Evolutionary conservation across 352 stramenopile genomes (phyloP), one percentile per base, ranked within the genome.

Genomic region (Nothophytophthora sp.): DNA sequence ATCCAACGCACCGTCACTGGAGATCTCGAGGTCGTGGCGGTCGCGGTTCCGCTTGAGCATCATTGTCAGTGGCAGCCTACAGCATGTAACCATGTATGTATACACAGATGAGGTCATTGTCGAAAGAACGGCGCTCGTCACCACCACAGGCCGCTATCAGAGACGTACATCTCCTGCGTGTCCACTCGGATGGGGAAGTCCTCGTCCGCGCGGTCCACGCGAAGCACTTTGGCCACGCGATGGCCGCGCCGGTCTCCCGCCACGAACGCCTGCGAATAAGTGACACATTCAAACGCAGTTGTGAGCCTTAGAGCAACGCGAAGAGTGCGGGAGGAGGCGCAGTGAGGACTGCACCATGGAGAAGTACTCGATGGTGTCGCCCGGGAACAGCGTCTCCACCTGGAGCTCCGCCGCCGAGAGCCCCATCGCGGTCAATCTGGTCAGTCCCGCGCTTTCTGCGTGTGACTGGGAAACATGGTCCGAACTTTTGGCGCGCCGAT

Each of bases 311-410:
- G 25, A 44, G 37, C 50, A 9, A 10, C 10, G 43, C 12, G 33
- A 40, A 25, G 23, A 29, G 15, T 8, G 3, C 23, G 12, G 1
- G 22, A 39, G 48, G 50, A 47, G 30, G 12, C 18, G 34, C 18
- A 13, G 4, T n/a, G 12, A 37, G 18, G 1, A 30, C 24, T 50
- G 22, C 24, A 80, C 66, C 76, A 91, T 89, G 24, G 77, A 89
- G 57, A 69, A 91, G 63, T 91, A 91, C 54, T 91, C 81, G 53
- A 91, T 70, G 5, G 74, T 89, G 62, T 91, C 81, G 29, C 81
- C 81, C 11, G 81, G 62, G 28, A 73, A 86, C 36, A 91, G 74
- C 61, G 55, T 73, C 67, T 91, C 81, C 3, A 55, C 50, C 19
- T 54, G 56, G 3, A 91, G 70, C 51, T 91, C 73, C 36, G 66